phyloP scores from a whole-genome alignment of 2,329 filamentous ascomycete species.

The Thermothelomyces thermophilus region DNA sequence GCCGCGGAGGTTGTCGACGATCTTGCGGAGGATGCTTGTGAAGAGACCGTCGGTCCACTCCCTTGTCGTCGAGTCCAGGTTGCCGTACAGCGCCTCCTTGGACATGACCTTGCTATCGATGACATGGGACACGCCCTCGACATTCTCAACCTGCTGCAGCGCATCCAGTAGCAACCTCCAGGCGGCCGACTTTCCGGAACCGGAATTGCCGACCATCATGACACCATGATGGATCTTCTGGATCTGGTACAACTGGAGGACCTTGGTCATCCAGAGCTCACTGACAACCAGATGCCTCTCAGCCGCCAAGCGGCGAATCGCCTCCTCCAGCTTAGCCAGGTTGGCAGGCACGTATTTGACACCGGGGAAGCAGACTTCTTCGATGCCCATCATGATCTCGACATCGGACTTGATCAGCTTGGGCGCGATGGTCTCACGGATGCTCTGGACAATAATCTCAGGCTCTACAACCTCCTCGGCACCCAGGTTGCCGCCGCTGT shows the following conservation, averaged over 20 bases:
- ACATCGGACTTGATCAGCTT: conserved; percentile 94
- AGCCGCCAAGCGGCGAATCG: conserved; percentile 74
- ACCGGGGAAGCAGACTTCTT: conserved; percentile 81
- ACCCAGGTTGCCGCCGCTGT: conserved; percentile 48
- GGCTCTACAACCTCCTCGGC: conserved; percentile 76
- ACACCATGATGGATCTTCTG: conserved; percentile 98
- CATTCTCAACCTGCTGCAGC: conserved; percentile 79
- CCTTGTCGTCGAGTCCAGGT: conserved; percentile 88
- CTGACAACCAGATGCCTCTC: conserved; percentile 85
- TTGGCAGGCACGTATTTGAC: conserved; percentile 89
- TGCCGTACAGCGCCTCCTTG: conserved; percentile 95
- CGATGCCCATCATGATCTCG: conserved; percentile 77
- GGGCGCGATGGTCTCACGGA: conserved; percentile 95
- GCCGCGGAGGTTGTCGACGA: conserved; percentile 95
- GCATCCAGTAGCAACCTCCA: conserved; percentile 92
- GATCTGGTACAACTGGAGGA: conserved; percentile 95
- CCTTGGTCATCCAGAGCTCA: conserved; percentile 95
- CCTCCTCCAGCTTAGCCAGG: conserved; percentile 68
- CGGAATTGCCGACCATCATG: conserved; percentile 99
- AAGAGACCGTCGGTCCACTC: conserved; percentile 99
- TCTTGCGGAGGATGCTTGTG: conserved; percentile 94
- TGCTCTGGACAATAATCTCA: conserved; percentile 96
- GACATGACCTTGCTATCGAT: conserved; percentile 99
- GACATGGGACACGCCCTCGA: conserved; percentile 92
- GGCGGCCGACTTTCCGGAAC: conserved; percentile 91